Evolutionary conservation across 371 early-diverging fungal genomes (phyloP).

Genomic region (Mortierella sp.): DNA sequence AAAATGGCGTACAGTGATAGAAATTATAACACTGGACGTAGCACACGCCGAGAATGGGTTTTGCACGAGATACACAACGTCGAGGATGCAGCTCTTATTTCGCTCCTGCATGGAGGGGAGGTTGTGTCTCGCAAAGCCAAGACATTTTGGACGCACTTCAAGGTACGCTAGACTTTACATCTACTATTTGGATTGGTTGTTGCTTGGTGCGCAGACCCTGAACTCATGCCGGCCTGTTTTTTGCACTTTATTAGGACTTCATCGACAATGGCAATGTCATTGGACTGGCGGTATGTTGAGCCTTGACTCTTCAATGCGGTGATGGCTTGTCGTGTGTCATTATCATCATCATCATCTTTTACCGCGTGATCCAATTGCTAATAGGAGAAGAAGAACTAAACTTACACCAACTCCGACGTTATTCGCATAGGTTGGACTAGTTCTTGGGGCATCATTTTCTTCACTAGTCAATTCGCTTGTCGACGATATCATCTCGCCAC

Average conservation of each 20-base stretch:
- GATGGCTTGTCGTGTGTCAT: background rate
- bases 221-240: background rate
- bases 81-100: slow-evolving; percentile 31
- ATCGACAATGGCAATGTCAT: slow-evolving; percentile 52
- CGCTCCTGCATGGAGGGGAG: slow-evolving; percentile 32
- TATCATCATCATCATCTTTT: background rate
- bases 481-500: slow-evolving; percentile 47
- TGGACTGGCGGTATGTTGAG: slow-evolving; percentile 39
- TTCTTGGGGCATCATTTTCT: slow-evolving; percentile 40
- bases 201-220: too few species aligned
- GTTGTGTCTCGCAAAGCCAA: slow-evolving; percentile 25
- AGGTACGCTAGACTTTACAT: slow-evolving; percentile 5
- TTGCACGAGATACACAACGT: slow-evolving; percentile 25
- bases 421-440: slow-evolving; percentile 34
- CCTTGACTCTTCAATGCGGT: background rate
- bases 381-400: background rate
- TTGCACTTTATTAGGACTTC: slow-evolving; percentile 28
- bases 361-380: background rate
- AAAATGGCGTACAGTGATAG: background rate
- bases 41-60: slow-evolving; percentile 28
- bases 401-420: background rate
- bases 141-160: slow-evolving; percentile 34
- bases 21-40: slow-evolving; percentile 2
- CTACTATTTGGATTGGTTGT: too few species aligned
- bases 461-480: slow-evolving; percentile 39